Base-by-base conservation (phyloP, 1,139 yeast species). In the Debaryomyces nepalensis region DNA sequence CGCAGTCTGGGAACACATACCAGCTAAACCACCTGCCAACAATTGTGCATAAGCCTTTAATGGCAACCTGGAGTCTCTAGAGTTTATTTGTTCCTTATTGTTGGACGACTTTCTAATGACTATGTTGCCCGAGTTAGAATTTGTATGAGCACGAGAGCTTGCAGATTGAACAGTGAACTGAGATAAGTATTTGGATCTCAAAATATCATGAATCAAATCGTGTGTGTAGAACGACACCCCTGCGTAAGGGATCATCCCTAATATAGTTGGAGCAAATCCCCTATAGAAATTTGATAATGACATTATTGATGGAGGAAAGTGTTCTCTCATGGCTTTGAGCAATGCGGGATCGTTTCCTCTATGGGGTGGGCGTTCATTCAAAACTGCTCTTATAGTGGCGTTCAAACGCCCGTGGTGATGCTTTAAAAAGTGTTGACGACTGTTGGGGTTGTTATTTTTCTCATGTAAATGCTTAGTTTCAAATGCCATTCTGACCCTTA, bases 171-270 rank as follows among this genome's bases (percentile, higher is more conserved):
- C 86, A 0, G 96, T 81, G 51, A 79, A 79, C 11, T 70, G 67
- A 2, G 82, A 70, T 9, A 89, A 61, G 12, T 55, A 48, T 16
- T 73, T 70, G 11, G 84, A 73, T 48, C 97, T 73, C 58, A 93
- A 80, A 2, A 91, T 60, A 64, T 93, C 99, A 63, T 91, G 98
- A 47, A 91, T 74, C 44, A 83, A 64, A 64, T 93, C 99, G 63
- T 93, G 98, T 3, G 97, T 87, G 67, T 91, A 87, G 58, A 93
- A 93, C 1, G 97, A 87, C 2, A 91, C 97, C 8, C 99, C 99
- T 1, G 99, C 99, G 60, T 93, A 93, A 1, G 99, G 99, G 14
- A 93, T 75, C 96, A 93, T 91, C 11, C 99, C 99, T 31, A 90
- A 60, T 29, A 93, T 83, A 0, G 99, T 93, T 15, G 99, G 97